A percentile compares a stretch with the other conserved stretches of the same genome.
phyloP scores from a whole-genome alignment of 164 flowering plant genomes.

The Chloranthus sessilifolius region DNA sequence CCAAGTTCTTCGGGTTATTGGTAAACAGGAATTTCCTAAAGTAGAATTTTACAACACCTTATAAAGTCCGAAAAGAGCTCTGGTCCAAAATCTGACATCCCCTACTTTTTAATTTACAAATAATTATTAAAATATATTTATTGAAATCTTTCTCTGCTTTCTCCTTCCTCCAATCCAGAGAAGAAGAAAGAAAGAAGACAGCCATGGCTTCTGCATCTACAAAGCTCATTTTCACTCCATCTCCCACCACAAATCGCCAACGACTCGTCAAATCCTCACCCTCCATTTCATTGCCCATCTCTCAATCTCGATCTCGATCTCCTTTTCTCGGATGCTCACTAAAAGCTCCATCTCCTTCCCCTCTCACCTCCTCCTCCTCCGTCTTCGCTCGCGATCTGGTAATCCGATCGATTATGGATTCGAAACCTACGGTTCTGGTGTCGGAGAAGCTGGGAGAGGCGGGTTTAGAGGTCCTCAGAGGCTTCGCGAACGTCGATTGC shows the following conservation, averaged over 20 bases:
- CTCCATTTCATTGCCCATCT: slow-evolving; percentile 3
- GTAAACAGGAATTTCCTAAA: no score
- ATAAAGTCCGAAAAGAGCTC: no score
- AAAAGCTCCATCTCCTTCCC: neutral
- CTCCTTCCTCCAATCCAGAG: no score
- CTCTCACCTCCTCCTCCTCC: neutral
- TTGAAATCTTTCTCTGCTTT: no score
- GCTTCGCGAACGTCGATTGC: slow-evolving; percentile 65
- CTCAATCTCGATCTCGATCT: slow-evolving; percentile 1
- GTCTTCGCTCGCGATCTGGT: neutral
- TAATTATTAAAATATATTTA: no score
- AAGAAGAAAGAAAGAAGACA: neutral
- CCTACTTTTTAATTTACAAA: no score
- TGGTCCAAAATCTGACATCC: no score
- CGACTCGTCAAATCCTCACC: slow-evolving; percentile 9
- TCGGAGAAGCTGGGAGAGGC: slow-evolving; percentile 89
- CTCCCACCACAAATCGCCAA: neutral
- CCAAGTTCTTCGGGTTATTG: no score
- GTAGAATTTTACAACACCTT: no score
- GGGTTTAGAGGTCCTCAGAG: slow-evolving; percentile 52
- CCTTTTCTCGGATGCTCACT: slow-evolving; percentile 4
- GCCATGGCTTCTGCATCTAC: slow-evolving; percentile 21
- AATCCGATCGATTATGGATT: slow-evolving; percentile 3
- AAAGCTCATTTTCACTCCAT: slow-evolving; percentile 4
- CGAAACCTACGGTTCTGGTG: slow-evolving; percentile 65